Base-by-base conservation (phyloP, 768 basidiomycete genomes). In the Boletus pseudo-olivaceus region DNA sequence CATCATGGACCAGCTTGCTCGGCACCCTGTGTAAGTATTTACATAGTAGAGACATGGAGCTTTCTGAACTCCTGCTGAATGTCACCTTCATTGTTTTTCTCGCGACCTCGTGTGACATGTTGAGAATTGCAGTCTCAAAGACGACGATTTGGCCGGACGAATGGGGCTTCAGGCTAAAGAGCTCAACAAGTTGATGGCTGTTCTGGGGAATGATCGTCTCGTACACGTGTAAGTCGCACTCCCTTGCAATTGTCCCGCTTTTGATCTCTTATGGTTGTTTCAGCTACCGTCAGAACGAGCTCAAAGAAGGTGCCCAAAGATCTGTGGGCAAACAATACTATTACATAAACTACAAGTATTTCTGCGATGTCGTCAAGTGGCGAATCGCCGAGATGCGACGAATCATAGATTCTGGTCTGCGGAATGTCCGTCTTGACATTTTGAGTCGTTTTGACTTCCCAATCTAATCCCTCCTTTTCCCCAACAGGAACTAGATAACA, bases 301-400 rank as follows among this genome's bases (percentile, higher is more conserved):
- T 93, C 61, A 90, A 91, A 67, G 91, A 93, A 68, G 90, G 89
- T 48, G 88, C 89, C 41, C 88, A 89, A 69, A 85, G 95, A 56
- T 87, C 89, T 55, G 87, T 89, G 55, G 88, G 88, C 58, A 86
- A 88, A 64, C 88, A 91, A 65, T 99, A 98, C 76, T 99, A 91
- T 76, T 98, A 92, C 73, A 90, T 99, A 68, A 88, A 99, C 74
- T 94, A 96, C 72, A 84, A 93, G 64, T 84, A 87, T 66, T 95
- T 98, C 68, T 94, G 92, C 73, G 94, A 98, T 71, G 94, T 98
- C 43, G 90, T 96, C 72, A 98, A 98, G 71, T 99, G 96, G 92
- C 81, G 95, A 38, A 84, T 98, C 50, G 91, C 91, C 5, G 89
- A 90, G 67, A 94, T 98, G 92, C 82, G 90, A 58, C 80, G 85